These are phyloP conservation scores for Achlya hypogyna DNA, from an alignment of 352 stramenopile genomes.

Conservation along the genomic window DNA sequence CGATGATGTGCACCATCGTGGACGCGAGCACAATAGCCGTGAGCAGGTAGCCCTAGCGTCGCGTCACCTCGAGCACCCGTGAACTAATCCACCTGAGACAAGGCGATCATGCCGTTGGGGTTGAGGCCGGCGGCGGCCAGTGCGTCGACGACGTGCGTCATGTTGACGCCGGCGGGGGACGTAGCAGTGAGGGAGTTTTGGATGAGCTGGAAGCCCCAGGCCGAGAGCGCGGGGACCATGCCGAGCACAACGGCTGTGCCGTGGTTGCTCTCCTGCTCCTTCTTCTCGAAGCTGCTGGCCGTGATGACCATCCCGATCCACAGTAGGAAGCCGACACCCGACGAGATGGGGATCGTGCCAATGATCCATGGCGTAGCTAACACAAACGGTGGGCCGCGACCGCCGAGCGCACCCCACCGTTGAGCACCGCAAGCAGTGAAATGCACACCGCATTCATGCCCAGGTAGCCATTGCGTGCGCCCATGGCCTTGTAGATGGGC, in stretches of 20 bases:
- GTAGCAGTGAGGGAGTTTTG: constrained; percentile 25
- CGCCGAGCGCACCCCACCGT: constrained; percentile 18
- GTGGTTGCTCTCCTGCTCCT: constrained; percentile 30
- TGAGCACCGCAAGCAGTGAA: constrained; percentile 27
- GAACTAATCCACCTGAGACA: constrained; percentile 21
- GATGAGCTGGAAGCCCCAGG: constrained; percentile 36
- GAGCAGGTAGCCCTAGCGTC: constrained; percentile 30
- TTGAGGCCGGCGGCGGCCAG: constrained; percentile 29
- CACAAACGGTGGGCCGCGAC: neutral
- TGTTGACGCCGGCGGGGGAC: neutral
- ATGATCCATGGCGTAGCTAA: constrained; percentile 28
- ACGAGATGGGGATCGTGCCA: constrained; percentile 30
- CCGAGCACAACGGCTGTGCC: constrained; percentile 33
- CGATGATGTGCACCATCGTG: constrained; percentile 40
- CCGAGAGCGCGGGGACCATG: constrained; percentile 31
- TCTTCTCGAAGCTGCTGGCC: constrained; percentile 33
- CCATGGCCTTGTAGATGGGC: constrained; percentile 43
- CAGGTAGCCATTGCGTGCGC: constrained; percentile 30
- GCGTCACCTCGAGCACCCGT: neutral
- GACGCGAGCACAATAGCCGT: constrained; percentile 39
- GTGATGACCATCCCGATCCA: constrained; percentile 43
- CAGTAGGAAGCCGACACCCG: constrained; percentile 36
- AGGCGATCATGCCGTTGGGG: constrained; percentile 31
- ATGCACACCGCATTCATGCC: constrained; percentile 27
- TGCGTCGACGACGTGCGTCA: constrained; percentile 19